These are phyloP conservation scores for Kappamyces sp. DNA, from an alignment of 192 early-diverging fungal species.

Conservation along the genomic window DNA sequence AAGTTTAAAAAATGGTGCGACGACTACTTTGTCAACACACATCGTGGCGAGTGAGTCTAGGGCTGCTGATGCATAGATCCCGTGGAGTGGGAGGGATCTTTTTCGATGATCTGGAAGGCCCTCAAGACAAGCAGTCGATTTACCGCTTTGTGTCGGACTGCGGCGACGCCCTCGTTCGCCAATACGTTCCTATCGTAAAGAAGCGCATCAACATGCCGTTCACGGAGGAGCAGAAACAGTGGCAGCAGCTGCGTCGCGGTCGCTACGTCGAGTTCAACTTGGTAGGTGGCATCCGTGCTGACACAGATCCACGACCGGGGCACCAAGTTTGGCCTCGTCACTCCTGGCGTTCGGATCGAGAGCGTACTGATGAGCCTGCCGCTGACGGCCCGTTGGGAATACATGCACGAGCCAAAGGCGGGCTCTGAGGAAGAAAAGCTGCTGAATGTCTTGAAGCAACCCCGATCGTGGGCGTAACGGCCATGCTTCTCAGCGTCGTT, in stretches of 20 bases:
- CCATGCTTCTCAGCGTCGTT: not conserved
- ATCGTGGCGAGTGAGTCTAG: constrained; percentile 59
- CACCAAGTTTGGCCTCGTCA: constrained; percentile 96
- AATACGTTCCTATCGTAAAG: constrained; percentile 86
- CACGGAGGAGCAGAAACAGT: constrained; percentile 69
- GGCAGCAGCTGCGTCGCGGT: constrained; percentile 94
- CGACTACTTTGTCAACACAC: constrained; percentile 83
- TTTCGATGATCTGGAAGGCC: constrained; percentile 82
- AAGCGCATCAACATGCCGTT: constrained; percentile 74
- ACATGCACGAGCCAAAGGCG: constrained; percentile 64
- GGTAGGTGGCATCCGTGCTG: constrained; percentile 37
- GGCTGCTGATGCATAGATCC: constrained; percentile 19
- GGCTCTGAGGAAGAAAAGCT: constrained; percentile 71
- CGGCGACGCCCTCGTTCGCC: constrained; percentile 70
- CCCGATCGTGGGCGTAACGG: constrained; percentile 67
- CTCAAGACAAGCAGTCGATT: constrained; percentile 49
- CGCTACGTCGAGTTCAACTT: constrained; percentile 98
- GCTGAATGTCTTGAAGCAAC: constrained; percentile 72
- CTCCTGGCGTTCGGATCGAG: constrained; percentile 93
- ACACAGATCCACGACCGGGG: constrained; percentile 76
- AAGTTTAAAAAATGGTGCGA: constrained; percentile 97
- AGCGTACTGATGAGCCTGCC: constrained; percentile 93
- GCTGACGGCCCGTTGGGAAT: constrained; percentile 93
- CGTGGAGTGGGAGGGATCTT: constrained; percentile 97
- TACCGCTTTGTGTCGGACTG: constrained; percentile 82